Base-by-base conservation (phyloP, 225 moss, liverwort and hornwort genomes). In the Takakia lepidozioides region DNA sequence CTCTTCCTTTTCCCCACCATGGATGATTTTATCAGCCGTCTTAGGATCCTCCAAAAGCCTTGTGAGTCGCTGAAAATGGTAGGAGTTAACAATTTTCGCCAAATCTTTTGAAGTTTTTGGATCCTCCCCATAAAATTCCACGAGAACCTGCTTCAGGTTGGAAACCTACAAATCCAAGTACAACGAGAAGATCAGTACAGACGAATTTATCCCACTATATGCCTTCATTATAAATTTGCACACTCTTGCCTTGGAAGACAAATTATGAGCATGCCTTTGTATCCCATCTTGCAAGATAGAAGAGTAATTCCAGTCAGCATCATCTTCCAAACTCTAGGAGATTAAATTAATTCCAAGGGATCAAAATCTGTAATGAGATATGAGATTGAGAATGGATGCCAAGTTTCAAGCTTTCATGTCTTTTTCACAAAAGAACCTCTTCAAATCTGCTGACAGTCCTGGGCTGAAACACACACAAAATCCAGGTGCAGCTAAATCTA, bases 61-160 rank as follows among this genome's bases (percentile, higher is more conserved):
- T n/a, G 34, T 35, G 23, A 91, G 60, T 26, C 91, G 78, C 13
- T 72, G 56, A 50, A 70, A 87, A 23, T 91, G 91, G 15, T 15
- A 27, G 8, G 53, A 59, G 49, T 62, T 91, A 3, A 91, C 51
- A 24, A 91, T 18, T 7, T 80, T 81, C 5, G 75, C 34, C 19
- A 91, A 48, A 62, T 78, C 78, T 50, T 67, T 24, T 8, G 78
- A 65, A 28, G 41, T 62, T 43, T 58, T 67, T 46, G 75, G 75
- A 54, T 91, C 83, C 37, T 79, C 66, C 46, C 86, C 86, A n/a
- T 59, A 91, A 47, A 91, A 91, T 4, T 25, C 29, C 54, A 55
- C 56, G 6, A 91, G 43, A 9, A 63, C 57, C 17, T 46, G 44
- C 55, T 71, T 71, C 8, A 89, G 1, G 24, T 45, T 67, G 11